Evolutionary conservation across 2,329 filamentous ascomycete genomes (phyloP), one percentile per base, ranked within the genome.

Genomic region (Diaporthe sp.): DNA sequence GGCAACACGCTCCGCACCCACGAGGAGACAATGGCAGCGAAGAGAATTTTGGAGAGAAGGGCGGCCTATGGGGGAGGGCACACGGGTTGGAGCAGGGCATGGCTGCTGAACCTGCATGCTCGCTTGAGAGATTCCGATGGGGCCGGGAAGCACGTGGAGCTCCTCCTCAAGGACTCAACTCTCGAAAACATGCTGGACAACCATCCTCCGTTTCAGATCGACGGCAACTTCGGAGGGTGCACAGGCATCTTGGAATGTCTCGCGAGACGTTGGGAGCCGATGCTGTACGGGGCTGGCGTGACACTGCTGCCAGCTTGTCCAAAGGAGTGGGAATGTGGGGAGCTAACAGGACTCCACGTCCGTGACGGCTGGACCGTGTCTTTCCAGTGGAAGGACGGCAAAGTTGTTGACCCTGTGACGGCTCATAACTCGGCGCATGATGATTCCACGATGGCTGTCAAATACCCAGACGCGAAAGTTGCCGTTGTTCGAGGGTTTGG

Each of bases 1-100:
- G 87, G 86, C 0, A 82, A 82, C 19, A 78, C 80, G 6, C 84
- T 88, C 44, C 82, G 55, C 37, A 70, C 80, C 0, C 76, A 79
- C 15, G 78, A 79, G 0, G 71, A 84, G 5, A 77, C 78, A 1
- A 75, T 77, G 0, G 83, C 84, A 8, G 82, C 83, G 1, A 78
- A 74, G 22, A 79, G 76, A 8, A 82, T 82, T 0, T 78, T 85
- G 1, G 78, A 80, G 0, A 77, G 81, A 9, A 76, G 84, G 34
- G 80, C 81, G 0, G 80, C 80, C 0, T 79, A 83, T 19, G 83
- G 83, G 3, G 85, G 86, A 6, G 88, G 87, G 0, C 85, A 88
- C 71, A 90, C 87, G 0, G 88, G 88, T 0, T 90, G 88, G 88
- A 88, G 86, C 5, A 83, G 86, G 22, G 87, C 87, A 7, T 90